These are phyloP conservation scores for Osmanthus fragrans DNA, from an alignment of 257 asterid genomes.

Conservation along the genomic window DNA sequence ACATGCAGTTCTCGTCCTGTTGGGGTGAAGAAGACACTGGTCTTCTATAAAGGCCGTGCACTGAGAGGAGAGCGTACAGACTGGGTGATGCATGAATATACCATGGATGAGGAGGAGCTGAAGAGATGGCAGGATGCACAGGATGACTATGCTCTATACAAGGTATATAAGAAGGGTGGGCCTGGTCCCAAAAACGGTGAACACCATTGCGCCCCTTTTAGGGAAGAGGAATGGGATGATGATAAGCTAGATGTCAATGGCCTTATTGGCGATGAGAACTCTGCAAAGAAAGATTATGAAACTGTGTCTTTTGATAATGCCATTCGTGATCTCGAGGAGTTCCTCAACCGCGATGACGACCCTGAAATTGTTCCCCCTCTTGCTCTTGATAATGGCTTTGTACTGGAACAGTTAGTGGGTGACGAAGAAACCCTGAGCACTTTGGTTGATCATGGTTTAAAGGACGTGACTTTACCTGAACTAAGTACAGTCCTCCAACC, in stretches of 20 bases:
- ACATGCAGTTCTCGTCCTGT: slow-evolving; percentile 59
- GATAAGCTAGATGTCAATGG: slow-evolving; percentile 49
- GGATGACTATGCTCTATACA: slow-evolving; percentile 80
- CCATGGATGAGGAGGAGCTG: slow-evolving; percentile 80
- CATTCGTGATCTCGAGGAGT: slow-evolving; percentile 54
- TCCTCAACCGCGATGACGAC: slow-evolving; percentile 46
- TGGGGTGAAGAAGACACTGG: slow-evolving; percentile 88
- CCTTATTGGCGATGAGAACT: slow-evolving; percentile 32
- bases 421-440: slow-evolving; percentile 45
- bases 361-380: slow-evolving; percentile 31
- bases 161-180: slow-evolving; percentile 90
- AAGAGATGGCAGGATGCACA: slow-evolving; percentile 49
- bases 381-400: slow-evolving; percentile 34
- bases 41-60: slow-evolving; percentile 85
- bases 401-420: slow-evolving; percentile 33
- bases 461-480: slow-evolving; percentile 33
- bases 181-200: slow-evolving; percentile 96
- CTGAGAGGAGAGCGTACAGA: slow-evolving; percentile 85
- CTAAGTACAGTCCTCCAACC: slow-evolving; percentile 26
- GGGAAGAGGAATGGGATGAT: slow-evolving; percentile 88
- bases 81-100: slow-evolving; percentile 98
- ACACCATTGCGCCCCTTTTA: slow-evolving; percentile 89
- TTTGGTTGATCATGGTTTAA: slow-evolving; percentile 38
- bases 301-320: slow-evolving; percentile 7
- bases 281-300: slow-evolving; percentile 24